Base-by-base conservation (phyloP, 805 yeast species). In the Schwanniomyces pseudopolymorphus region DNA sequence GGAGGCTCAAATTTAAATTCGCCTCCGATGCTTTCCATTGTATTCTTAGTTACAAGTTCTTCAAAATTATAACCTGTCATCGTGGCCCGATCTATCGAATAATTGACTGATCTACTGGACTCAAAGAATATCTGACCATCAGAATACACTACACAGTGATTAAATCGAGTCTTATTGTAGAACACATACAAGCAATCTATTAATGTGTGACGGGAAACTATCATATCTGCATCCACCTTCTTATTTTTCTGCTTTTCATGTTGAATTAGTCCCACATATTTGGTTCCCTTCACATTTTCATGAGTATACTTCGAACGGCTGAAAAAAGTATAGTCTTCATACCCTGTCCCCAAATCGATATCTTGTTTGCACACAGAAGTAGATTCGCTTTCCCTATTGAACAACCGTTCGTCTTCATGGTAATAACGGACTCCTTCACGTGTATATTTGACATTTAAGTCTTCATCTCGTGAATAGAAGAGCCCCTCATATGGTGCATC, bases 21-120 rank as follows among this genome's bases (percentile, higher is more conserved):
- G 9, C 21, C 31, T 14, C 26, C 46, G n/a, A n/a, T 14, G 13
- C 22, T 5, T 31, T 16, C 5, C 13, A n/a, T 27, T 5, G 31
- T 22, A 14, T 35, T 20, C 16, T 13, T 14, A 21, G 47, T 48
- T 16, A 48, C 22, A 5, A 44, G 39, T 16, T 39, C 40, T 27
- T 48, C 51, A 21, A 48, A 44, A 26, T 44, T 48, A 25, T 41
- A 44, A n/a, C 51, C 51, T 17, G 47, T 38, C 47, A 44, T 48
- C 11, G 35, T 37, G n/a, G 35, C 17, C 16, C 22, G 27, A 27
- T 44, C 46, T 5, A 41, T 38, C 14, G 20, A 19, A 13, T 20
- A 7, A 6, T 20, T 22, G 5, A 20, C 35, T 4, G 35, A 35
- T 33, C 44, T 40, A 10, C 31, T 40, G 10, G 48, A 33, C 20